Evolutionary conservation across 352 stramenopile genomes (phyloP), one percentile per base, ranked within the genome.

Genomic region (Peronosclerospora sorghi): DNA sequence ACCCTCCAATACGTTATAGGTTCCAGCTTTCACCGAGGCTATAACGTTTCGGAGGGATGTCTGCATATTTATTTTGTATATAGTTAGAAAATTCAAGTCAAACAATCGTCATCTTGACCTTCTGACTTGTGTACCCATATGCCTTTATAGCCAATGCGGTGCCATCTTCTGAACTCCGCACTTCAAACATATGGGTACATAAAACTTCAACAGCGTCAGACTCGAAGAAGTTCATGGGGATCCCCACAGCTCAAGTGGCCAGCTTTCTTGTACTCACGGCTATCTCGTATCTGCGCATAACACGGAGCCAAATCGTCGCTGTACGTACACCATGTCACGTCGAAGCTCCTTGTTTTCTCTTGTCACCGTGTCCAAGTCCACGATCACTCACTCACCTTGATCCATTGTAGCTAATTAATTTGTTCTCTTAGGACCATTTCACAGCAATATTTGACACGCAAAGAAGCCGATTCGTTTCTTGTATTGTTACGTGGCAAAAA

Each of bases 211-310:
- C n/a, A n/a, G n/a, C n/a, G n/a, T n/a, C 79, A 18, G 76, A 91
- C 56, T 87, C 79, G 37, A 91, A 87, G 47, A 76, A 9, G 72
- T 86, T n/a, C 61, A 86, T 38, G 79, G 89, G 13, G 79, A 91
- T 35, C 38, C 55, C 8, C 50, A 69, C n/a, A 20, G 68, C 68
- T 6, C 68, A 85, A 60, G 68, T 68, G 46, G 75, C 79, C 27
- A 87, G 84, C 53, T 88, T 91, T 27, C 87, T 91, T 39, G 79
- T 89, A 37, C 75, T 91, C 51, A 82, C 79, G 8, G 75, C 79
- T 5, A 64, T 76, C 8, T 86, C 73, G 19, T 91, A 91, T 47
- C 38, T 87, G 18, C 69, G 78, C 19, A 86, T 91, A 69, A 91
- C 79, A 14, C 72, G 74, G 5, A 86, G 70, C 19, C 74, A 87